Percentiles rank a stretch among this genome's conserved stretches.
These are phyloP conservation scores for Orychophragmus violaceus DNA, from an alignment of 345 rosid species.

Conservation along the genomic window DNA sequence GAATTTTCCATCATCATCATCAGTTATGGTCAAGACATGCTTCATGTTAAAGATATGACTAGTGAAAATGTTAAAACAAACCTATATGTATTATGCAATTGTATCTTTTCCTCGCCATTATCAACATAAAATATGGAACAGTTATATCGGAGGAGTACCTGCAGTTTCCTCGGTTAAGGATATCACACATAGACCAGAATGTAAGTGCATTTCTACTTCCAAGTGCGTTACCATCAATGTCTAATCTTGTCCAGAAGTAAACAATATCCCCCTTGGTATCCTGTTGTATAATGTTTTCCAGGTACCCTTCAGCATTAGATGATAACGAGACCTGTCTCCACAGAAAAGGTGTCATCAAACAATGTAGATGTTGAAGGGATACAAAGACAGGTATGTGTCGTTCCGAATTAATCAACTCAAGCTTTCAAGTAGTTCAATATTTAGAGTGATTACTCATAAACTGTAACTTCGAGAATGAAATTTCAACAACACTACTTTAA, in stretches of 20 bases:
- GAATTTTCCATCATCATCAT: not conserved
- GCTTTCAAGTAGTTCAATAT: not conserved
- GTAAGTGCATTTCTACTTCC: constrained; percentile 40
- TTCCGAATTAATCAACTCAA: not conserved
- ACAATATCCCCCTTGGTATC: constrained; percentile 54
- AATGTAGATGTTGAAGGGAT: not conserved
- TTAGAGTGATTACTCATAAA: not conserved
- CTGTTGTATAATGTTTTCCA: constrained; percentile 53
- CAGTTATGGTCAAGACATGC: not conserved
- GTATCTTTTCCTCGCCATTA: constrained; percentile 3
- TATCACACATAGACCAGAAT: constrained; percentile 78
- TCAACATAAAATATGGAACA: not conserved
- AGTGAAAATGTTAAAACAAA: not conserved
- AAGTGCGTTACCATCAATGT: constrained; percentile 38
- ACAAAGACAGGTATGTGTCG: not conserved
- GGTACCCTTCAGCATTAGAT: constrained; percentile 48
- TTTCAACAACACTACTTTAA: constrained; percentile 13
- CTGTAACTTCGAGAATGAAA: not conserved
- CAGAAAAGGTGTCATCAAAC: constrained; percentile 3
- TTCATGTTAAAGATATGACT: not conserved
- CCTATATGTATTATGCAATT: not conserved
- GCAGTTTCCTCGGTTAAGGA: constrained; percentile 69
- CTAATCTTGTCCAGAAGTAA: constrained; percentile 65
- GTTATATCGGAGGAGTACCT: constrained; percentile 34
- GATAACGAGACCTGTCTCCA: constrained; percentile 57